Percentiles rank a stretch among this genome's conserved stretches.
Evolutionary conservation across 345 rosid species (phyloP).

Genomic region (Cardamine occulta): DNA sequence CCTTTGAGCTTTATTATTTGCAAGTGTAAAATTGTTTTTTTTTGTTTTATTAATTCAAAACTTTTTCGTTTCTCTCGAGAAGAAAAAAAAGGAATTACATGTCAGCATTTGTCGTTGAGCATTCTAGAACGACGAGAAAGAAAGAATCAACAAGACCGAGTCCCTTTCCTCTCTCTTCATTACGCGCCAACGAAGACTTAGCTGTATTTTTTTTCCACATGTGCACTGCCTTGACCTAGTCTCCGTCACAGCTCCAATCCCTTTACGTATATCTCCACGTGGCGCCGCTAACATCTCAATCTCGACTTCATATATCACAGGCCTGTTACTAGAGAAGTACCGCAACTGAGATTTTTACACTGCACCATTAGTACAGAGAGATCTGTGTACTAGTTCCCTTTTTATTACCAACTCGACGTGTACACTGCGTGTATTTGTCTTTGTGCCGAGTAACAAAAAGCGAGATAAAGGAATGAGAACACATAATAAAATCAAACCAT

Average conservation of each 20-base stretch:
- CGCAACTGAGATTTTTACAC: conserved; percentile 7
- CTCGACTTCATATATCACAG: conserved; percentile 17
- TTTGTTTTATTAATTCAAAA: too few relatives aligned
- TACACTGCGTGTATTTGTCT: conserved; percentile 32
- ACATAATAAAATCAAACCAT: not conserved
- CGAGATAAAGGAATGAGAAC: conserved; percentile 14
- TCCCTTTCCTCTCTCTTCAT: conserved; percentile 27
- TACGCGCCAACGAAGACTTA: conserved; percentile 45
- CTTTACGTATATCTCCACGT: conserved; percentile 24
- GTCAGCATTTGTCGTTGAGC: conserved; percentile 19
- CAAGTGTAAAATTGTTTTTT: not conserved
- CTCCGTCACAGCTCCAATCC: conserved; percentile 33
- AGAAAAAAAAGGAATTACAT: conserved; percentile 7
- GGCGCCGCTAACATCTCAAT: conserved; percentile 3
- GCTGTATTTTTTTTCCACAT: conserved; percentile 35
- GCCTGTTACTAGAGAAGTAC: not conserved
- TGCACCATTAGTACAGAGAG: not conserved
- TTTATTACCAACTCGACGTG: conserved; percentile 26
- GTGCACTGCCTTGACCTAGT: conserved; percentile 35
- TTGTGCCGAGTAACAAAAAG: conserved; percentile 26
- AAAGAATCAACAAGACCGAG: conserved; percentile 41
- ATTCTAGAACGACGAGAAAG: conserved; percentile 41
- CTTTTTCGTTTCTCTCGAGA: not conserved
- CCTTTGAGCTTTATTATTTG: not conserved
- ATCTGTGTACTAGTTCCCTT: not conserved